A percentile compares a stretch with the other conserved stretches of the same genome.
phyloP scores from a whole-genome alignment of 192 early-diverging fungal species.

The Endogone sp. region DNA sequence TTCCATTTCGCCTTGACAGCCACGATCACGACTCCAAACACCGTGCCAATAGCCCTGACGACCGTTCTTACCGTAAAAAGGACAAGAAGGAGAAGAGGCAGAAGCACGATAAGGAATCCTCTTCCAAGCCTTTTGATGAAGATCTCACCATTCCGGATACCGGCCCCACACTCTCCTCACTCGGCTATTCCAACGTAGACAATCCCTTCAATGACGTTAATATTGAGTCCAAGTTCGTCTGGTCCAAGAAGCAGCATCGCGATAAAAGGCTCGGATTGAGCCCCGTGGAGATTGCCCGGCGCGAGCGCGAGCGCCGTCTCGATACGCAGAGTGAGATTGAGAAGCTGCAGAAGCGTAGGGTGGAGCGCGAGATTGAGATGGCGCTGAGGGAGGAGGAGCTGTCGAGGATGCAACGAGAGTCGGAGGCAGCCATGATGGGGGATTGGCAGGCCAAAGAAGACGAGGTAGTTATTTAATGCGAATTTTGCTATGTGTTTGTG shows the following conservation, averaged over 20 bases:
- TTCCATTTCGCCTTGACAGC: not conserved
- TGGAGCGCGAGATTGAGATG: slow-evolving; percentile 78
- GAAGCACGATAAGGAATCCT: not conserved
- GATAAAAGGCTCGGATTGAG: slow-evolving; percentile 69
- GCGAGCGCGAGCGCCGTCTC: slow-evolving; percentile 47
- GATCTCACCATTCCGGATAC: not conserved
- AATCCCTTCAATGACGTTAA: slow-evolving; percentile 82
- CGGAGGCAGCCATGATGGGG: slow-evolving; percentile 85
- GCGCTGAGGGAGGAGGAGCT: slow-evolving; percentile 79
- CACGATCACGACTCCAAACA: not conserved
- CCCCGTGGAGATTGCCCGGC: slow-evolving; percentile 46
- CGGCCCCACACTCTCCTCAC: slow-evolving; percentile 5
- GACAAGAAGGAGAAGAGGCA: not conserved
- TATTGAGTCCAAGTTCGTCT: slow-evolving; percentile 84
- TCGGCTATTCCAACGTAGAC: slow-evolving; percentile 65
- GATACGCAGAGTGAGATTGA: slow-evolving; percentile 77
- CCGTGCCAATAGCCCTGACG: not conserved
- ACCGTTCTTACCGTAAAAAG: not conserved
- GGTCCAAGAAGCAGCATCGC: slow-evolving; percentile 89
- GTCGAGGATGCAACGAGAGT: slow-evolving; percentile 71
- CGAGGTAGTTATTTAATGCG: slow-evolving; percentile 34
- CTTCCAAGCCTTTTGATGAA: not conserved
- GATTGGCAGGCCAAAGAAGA: slow-evolving; percentile 95
- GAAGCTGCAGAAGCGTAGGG: slow-evolving; percentile 74
- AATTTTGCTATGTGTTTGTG: not conserved